A percentile compares a stretch with the other conserved stretches of the same genome.
phyloP scores from a whole-genome alignment of 257 asterid genomes.

The Eustoma russellianum region DNA sequence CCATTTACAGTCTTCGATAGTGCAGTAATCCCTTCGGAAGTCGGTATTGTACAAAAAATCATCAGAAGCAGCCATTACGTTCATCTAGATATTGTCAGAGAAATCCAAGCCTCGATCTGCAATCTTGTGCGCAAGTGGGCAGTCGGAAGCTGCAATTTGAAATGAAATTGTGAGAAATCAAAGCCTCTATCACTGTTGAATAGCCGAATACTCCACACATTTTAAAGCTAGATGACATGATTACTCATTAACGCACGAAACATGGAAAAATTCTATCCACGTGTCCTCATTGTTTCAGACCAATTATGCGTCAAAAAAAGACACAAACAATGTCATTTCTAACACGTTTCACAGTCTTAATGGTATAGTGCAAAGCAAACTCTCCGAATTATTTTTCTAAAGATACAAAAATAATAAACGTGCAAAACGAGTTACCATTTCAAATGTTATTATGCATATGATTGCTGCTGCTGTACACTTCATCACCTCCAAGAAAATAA shows the following conservation, averaged over 20 bases:
- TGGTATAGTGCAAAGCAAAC: no score
- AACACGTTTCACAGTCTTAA: no score
- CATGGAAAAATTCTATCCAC: no score
- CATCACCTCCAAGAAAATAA: slow-evolving; percentile 29
- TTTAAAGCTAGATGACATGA: no score
- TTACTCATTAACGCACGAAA: no score
- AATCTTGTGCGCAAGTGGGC: slow-evolving; percentile 23
- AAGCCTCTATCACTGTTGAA: no score
- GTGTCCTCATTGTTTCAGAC: no score
- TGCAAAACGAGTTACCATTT: slow-evolving; percentile 42
- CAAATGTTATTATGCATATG: slow-evolving; percentile 21
- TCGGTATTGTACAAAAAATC: slow-evolving; percentile 28
- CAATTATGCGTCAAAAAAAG: no score
- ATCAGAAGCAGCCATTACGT: slow-evolving; percentile 27
- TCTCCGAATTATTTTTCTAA: no score
- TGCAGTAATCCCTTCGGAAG: slow-evolving; percentile 26
- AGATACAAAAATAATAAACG: slow-evolving; percentile 5
- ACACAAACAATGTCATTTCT: no score
- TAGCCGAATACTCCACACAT: no score
- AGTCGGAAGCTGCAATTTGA: slow-evolving; percentile 22
- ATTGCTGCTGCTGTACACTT: slow-evolving; percentile 18
- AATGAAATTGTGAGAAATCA: no score
- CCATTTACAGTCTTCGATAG: slow-evolving; percentile 28
- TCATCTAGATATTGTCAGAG: slow-evolving; percentile 21
- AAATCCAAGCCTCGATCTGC: slow-evolving; percentile 29